Base-by-base conservation (phyloP, 2,329 filamentous ascomycete species). In the Aspergillus sp. region DNA sequence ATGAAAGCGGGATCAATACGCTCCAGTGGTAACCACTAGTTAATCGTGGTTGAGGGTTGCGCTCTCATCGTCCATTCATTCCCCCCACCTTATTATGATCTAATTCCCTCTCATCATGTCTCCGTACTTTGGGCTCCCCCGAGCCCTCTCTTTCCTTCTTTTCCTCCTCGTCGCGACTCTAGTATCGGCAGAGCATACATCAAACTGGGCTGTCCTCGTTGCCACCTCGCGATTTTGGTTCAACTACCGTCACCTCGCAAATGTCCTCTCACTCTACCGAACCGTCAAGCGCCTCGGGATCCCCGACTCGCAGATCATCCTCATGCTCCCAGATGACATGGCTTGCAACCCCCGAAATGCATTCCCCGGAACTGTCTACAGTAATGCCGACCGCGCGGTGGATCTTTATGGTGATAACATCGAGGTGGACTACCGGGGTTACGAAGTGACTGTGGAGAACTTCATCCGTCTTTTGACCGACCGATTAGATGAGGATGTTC, bases 241-340 rank as follows among this genome's bases (percentile, higher is more conserved):
- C 87, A 99, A 99, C 80, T 99, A 99, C 78, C 90, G 95, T 57
- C 95, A 99, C 76, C 88, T 99, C 52, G 93, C 95, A 75, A 99
- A 99, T 79, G 95, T 96, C 17, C 87, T 99, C 60, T 97, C 93
- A 59, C 87, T 99, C 63, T 99, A 99, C 79, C 91, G 95, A 58
- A 99, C 95, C 57, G 95, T 99, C 62, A 99, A 99, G 80, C 90
- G 95, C 12, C 87, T 99, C 39, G 95, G 95, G 48, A 99, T 99
- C 59, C 95, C 95, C 37, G 95, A 99, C 77, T 96, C 91, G 52
- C 95, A 99, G 75, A 99, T 99, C 77, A 98, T 99, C 73, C 89
- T 99, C 65, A 98, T 99, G 93, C 86, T 99, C n/a, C 95, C 95
- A 21, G 95, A 99, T 75, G 95, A 99, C 79, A 98, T 99, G 91